Evolutionary conservation across 164 flowering plant species (phyloP), one percentile per base, ranked within the genome.

Genomic region (Stephania japonica): DNA sequence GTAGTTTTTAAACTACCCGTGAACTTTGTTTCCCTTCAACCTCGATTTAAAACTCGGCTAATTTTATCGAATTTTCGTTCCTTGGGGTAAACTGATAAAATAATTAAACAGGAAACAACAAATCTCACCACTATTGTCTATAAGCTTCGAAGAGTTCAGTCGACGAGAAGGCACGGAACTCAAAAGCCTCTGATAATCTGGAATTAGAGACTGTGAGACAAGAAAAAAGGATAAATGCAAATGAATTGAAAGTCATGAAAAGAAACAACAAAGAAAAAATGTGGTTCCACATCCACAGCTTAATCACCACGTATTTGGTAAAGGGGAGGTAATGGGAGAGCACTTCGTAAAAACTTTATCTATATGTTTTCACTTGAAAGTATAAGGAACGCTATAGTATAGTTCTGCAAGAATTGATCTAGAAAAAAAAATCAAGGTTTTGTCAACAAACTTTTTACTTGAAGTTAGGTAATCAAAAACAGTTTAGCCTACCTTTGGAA

Each of bases 181-280:
- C 85, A 95, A 84, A 47, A 95, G 97, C 76, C 97, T 92, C 84
- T 91, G 98, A 78, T 95, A 95, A 88, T 95, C 98, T 87, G 96
- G 98, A 90, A 95, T 98, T 72, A 95, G 86, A 83, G 99, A 87
- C 97, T 95, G 93, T 75, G 85, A 87, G 83, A 81, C 81, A 86
- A 88, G 86, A 86, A 84, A 78, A 83, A 72, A 42, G 47, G 73
- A 78, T 73, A 80, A 71, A 83, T 78, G 73, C 73, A 85, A 80
- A 80, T 80, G 82, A 83, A 79, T 70, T 77, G 72, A 77, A n/a
- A 3, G 24, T 67, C 18, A 26, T n/a, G 44, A 56, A 7, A 49
- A 42, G 16, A 67, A 19, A 68, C 11, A 53, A 38, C 26, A 62
- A 21, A 76, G 16, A 41, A 61, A 16, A 67, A 27, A 59, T n/a